These are phyloP conservation scores for Dothiorella sarmentorum DNA, from an alignment of 2,329 filamentous ascomycete genomes.

Conservation along the genomic window DNA sequence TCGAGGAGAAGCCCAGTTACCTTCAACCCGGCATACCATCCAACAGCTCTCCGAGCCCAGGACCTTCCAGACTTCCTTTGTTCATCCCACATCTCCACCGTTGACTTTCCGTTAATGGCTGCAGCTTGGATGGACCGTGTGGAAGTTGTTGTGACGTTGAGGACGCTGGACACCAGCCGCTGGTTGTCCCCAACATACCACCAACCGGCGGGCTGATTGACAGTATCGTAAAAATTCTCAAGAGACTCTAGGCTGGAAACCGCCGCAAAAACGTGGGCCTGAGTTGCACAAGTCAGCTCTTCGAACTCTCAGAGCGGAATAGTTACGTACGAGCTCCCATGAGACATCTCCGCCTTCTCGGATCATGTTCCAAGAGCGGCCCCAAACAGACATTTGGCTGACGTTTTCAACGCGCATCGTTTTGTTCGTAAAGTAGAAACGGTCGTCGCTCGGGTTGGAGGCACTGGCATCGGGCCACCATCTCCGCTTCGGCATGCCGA, in stretches of 20 bases:
- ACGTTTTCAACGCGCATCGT: not conserved
- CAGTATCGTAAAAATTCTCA: not conserved
- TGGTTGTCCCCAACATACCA: not conserved
- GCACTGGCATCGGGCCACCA: not conserved
- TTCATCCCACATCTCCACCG: not conserved
- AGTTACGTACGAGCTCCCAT: not conserved
- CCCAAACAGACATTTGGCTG: not conserved
- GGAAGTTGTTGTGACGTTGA: not conserved
- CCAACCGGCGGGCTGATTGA: not conserved
- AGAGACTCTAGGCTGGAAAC: not conserved
- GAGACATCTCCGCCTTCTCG: not conserved
- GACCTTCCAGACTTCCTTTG: not conserved
- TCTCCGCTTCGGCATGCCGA: not conserved
- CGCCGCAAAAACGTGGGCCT: not conserved
- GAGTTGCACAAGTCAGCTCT: fast-evolving
- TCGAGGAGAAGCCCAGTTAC: not conserved
- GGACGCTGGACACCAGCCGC: not conserved
- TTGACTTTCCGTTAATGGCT: not conserved
- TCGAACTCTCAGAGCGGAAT: not conserved
- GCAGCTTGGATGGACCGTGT: not conserved
- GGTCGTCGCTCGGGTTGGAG: not conserved
- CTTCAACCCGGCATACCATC: not conserved
- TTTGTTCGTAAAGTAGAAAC: not conserved
- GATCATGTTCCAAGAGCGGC: not conserved
- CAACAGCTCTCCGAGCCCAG: not conserved